phyloP scores from a whole-genome alignment of 768 basidiomycete species.

The Leucocoprinus sp. region DNA sequence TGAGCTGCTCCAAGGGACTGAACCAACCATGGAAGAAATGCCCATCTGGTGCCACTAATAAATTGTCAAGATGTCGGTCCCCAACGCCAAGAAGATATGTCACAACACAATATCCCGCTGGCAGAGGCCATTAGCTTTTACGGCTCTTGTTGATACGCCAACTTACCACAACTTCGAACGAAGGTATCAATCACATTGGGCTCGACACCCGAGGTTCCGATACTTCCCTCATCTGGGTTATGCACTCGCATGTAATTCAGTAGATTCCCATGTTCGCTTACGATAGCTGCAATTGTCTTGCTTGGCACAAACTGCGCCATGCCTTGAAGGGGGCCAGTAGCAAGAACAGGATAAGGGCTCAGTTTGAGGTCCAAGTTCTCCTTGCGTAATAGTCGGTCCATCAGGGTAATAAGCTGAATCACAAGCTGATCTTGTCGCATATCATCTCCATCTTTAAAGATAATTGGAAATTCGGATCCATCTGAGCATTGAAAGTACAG shows the following conservation, averaged over 20 bases:
- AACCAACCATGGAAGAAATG: conserved; percentile 92
- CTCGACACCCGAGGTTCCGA: conserved; percentile 93
- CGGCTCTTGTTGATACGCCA: background rate
- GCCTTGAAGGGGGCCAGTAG: conserved; percentile 85
- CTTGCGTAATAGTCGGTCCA: conserved; percentile 89
- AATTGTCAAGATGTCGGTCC: conserved; percentile 93
- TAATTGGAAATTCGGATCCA: conserved; percentile 83
- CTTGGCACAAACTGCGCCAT: conserved; percentile 96
- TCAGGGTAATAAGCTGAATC: conserved; percentile 95
- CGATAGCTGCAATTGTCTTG: conserved; percentile 91
- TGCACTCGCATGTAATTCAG: conserved; percentile 82
- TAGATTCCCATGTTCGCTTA: conserved; percentile 83
- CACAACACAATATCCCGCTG: conserved; percentile 98
- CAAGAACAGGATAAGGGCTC: conserved; percentile 87
- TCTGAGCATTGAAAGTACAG: conserved; percentile 85
- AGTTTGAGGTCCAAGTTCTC: conserved; percentile 93
- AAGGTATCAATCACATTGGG: conserved; percentile 94
- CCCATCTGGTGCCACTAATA: conserved; percentile 87
- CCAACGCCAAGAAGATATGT: conserved; percentile 96
- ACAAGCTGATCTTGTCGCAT: conserved; percentile 98
- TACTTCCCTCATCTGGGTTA: conserved; percentile 90
- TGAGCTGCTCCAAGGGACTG: background rate
- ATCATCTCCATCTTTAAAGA: conserved; percentile 99
- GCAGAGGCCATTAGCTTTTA: background rate
- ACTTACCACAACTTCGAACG: conserved; percentile 88